Evolutionary conservation across 1,284 basidiomycete genomes (phyloP).

Genomic region (Leucoagaricus sp.): DNA sequence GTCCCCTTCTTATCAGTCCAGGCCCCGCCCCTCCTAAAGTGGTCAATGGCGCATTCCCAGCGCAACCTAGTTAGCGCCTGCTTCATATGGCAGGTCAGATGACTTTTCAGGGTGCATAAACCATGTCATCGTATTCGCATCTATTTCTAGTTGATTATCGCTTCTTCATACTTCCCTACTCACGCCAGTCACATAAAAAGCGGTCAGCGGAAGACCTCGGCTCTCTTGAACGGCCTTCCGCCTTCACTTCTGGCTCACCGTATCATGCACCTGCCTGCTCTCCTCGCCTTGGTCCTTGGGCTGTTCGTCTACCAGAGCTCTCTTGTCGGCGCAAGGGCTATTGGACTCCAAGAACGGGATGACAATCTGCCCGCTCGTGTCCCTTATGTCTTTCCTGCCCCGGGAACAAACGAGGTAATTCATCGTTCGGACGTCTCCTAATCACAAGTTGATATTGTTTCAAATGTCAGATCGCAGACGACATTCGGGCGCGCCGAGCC

Average conservation of each 20-base stretch:
- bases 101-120: constrained; percentile 1
- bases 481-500: constrained; percentile 30
- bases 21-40: not conserved
- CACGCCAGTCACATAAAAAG: constrained; percentile 11
- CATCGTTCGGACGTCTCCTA: not conserved
- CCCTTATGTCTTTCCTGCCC: constrained; percentile 37
- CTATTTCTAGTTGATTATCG: constrained; percentile 4
- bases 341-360: constrained; percentile 25
- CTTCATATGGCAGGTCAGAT: not conserved
- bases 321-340: not conserved
- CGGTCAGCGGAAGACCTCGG: not conserved
- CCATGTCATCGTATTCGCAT: not conserved
- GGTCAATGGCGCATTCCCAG: not conserved
- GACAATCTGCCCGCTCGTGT: constrained; percentile 35
- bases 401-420: constrained; percentile 32
- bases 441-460: not conserved
- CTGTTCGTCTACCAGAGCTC: not conserved
- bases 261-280: not conserved
- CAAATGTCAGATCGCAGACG: constrained; percentile 31
- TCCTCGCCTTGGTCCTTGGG: constrained; percentile 1
- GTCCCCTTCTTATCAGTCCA: not conserved
- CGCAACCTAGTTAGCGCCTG: not conserved
- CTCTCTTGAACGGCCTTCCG: not conserved
- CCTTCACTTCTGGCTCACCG: no score
- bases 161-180: constrained; percentile 2